These are phyloP conservation scores for Dryas octopetala DNA, from an alignment of 306 rosid species.

Conservation along the genomic window DNA sequence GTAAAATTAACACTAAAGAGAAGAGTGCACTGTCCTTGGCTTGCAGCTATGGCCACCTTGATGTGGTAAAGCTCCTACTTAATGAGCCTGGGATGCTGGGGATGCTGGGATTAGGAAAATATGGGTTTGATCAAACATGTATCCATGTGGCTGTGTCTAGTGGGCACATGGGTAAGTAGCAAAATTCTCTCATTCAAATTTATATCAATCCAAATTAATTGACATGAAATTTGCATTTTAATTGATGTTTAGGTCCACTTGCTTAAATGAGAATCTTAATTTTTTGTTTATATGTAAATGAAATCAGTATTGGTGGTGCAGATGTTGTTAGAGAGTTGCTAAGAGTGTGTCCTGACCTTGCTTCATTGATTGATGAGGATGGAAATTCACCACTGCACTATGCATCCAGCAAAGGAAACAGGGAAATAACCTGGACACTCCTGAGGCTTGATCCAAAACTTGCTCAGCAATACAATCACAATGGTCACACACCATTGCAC, in stretches of 20 bases:
- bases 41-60: constrained; percentile 49
- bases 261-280: neutral
- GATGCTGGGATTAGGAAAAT: constrained; percentile 21
- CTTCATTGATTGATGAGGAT: constrained; percentile 37
- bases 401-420: constrained; percentile 43
- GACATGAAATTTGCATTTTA: neutral
- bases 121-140: constrained; percentile 46
- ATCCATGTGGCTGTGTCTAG: constrained; percentile 57
- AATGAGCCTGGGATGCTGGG: constrained; percentile 29
- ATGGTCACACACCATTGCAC: constrained; percentile 71
- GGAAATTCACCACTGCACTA: constrained; percentile 62
- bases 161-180: constrained; percentile 55
- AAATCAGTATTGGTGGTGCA: constrained; percentile 24
- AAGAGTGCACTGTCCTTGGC: constrained; percentile 44
- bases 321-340: constrained; percentile 63
- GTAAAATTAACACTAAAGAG: constrained; percentile 31
- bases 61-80: constrained; percentile 41
- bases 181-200: neutral
- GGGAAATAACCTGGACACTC: constrained; percentile 52
- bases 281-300: neutral
- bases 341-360: constrained; percentile 39
- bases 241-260: neutral
- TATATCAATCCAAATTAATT: too few species aligned
- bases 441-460: constrained; percentile 44
- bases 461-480: constrained; percentile 47